Evolutionary conservation across 2,329 filamentous ascomycete species (phyloP).

Genomic region (Pseudogymnoascus sp.): DNA sequence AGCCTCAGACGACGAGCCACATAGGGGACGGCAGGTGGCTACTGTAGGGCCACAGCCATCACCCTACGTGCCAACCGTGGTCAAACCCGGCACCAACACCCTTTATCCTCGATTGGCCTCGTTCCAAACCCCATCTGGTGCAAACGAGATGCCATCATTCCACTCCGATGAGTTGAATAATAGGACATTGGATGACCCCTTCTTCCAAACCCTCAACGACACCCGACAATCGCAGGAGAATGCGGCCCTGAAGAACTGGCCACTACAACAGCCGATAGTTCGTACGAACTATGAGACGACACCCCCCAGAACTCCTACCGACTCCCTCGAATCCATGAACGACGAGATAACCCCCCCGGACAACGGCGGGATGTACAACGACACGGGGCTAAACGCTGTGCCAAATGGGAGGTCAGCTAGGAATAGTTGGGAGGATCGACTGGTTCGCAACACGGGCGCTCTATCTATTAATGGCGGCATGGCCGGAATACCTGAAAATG

Average conservation of each 20-base stretch:
- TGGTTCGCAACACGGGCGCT: conserved; percentile 24
- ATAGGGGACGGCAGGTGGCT: conserved; percentile 6
- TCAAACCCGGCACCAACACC: background rate
- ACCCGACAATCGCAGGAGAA: conserved; percentile 27
- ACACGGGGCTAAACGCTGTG: conserved; percentile 50
- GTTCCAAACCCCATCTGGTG: conserved; percentile 13
- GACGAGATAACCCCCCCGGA: conserved; percentile 15
- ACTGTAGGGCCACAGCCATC: conserved; percentile 6
- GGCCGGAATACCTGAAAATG: conserved; percentile 23
- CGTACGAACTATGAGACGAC: conserved; percentile 19
- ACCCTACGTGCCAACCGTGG: conserved; percentile 3
- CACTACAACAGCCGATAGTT: conserved; percentile 25
- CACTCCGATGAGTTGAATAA: conserved; percentile 34
- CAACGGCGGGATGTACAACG: conserved; percentile 24
- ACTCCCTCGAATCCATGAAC: conserved; percentile 26
- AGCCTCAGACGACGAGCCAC: background rate
- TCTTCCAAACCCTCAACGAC: conserved; percentile 30
- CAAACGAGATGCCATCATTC: conserved; percentile 43
- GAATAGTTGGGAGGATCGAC: conserved; percentile 30
- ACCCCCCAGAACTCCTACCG: conserved; percentile 29
- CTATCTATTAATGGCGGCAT: conserved; percentile 23
- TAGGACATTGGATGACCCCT: conserved; percentile 22
- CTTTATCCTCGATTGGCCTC: background rate
- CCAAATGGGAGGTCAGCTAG: conserved; percentile 46
- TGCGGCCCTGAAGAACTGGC: conserved; percentile 13